Conservation (phyloP, 805 yeast species). For the Tetrapisispora fleetii region DNA sequence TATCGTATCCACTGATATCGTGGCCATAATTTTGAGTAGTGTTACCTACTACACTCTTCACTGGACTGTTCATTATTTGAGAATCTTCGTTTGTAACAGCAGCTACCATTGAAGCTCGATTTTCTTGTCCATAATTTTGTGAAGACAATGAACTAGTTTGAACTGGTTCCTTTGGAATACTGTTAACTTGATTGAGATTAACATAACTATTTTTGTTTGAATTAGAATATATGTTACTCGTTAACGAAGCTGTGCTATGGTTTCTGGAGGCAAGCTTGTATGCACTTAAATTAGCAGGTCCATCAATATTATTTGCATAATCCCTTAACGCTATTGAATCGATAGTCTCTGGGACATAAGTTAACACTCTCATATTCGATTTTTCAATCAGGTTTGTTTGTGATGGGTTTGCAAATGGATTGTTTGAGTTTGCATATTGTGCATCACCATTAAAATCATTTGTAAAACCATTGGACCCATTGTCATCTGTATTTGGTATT, state of each 20-base stretch:
- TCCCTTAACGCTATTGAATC: constrained; percentile 22
- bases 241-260: constrained; percentile 19
- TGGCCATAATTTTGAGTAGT: constrained; percentile 12
- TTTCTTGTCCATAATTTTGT: background rate
- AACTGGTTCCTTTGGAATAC: background rate
- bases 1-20: constrained; percentile 13
- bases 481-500: background rate
- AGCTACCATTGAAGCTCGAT: background rate
- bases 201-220: background rate
- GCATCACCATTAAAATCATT: background rate
- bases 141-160: background rate
- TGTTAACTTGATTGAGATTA: background rate
- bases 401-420: constrained; percentile 1
- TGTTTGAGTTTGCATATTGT: background rate
- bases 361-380: constrained; percentile 7
- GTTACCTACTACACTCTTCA: constrained; percentile 13
- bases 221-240: background rate
- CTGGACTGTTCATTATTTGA: constrained; percentile 11
- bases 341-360: constrained; percentile 20
- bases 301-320: constrained; percentile 23
- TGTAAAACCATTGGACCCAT: background rate
- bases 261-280: constrained; percentile 20
- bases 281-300: constrained; percentile 14
- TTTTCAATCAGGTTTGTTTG: background rate
- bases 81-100: background rate